Evolutionary conservation across 78 protist species (phyloP).

Genomic region (Dictyostelium citrinum): DNA sequence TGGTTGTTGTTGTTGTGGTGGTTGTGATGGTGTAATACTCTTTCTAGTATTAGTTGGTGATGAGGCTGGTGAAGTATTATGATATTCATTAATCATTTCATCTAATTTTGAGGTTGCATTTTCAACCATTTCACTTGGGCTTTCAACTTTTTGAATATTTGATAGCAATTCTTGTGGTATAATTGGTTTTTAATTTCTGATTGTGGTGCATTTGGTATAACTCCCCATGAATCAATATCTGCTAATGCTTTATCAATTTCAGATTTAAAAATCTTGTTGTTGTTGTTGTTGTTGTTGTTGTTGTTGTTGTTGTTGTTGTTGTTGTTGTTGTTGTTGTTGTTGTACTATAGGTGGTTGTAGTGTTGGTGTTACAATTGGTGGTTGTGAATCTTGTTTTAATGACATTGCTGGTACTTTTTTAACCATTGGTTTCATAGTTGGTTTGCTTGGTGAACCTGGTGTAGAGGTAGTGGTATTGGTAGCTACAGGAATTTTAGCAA

Average conservation of each 20-base stretch:
- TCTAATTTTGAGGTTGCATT: conserved; percentile 28
- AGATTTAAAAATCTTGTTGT: not conserved
- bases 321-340: not conserved
- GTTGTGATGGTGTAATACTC: not conserved
- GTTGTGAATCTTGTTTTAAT: not conserved
- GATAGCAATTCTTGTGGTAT: conserved; percentile 22
- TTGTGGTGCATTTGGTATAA: not conserved
- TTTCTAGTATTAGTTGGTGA: not conserved
- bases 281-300: not conserved
- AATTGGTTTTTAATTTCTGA: not conserved
- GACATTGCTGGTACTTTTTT: not conserved
- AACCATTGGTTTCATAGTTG: conserved; percentile 6
- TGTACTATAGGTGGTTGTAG: not conserved
- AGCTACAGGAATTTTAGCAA: not conserved
- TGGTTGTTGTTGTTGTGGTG: not conserved
- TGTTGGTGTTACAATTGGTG: not conserved
- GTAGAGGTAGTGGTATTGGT: not conserved
- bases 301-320: not conserved
- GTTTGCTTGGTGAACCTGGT: not conserved
- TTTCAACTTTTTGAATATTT: not conserved
- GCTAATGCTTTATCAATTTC: conserved; percentile 52
- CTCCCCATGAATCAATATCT: conserved; percentile 44
- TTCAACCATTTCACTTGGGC: conserved; percentile 5
- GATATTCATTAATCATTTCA: conserved; percentile 34
- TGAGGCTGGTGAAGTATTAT: not conserved